Evolutionary conservation across 116 monocot genomes (phyloP), one percentile per base, ranked within the genome.

Genomic region (Zostera marina): DNA sequence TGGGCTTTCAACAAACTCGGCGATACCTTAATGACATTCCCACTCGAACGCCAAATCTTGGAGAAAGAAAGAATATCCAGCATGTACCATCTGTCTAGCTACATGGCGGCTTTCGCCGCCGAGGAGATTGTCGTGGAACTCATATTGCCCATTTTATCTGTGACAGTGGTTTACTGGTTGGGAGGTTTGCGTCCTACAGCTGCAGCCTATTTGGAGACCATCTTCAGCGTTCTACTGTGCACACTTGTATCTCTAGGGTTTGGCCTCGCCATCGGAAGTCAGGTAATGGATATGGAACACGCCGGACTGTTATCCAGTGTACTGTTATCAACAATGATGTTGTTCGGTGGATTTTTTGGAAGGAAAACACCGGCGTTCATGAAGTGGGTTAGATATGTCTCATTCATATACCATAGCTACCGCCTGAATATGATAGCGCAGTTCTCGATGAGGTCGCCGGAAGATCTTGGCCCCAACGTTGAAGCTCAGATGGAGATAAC

Each of bases 21-120:
- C 48, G 46, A 68, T 19, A 65, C 73, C 20, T 60, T 78, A 42
- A 73, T 78, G 61, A 78, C 78, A 4, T 78, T 78, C 53, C 78
- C 78, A 9, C 68, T 60, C 22, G 78, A 78, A 60, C 69, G 78
- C 5, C 17, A 41, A 52, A 69, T 78, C 57, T 46, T 78, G 3
- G 54, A 61, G 9, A 78, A 73, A 53, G 72, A 78, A 65, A 59
- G 73, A 8, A 49, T 62, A 8, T 78, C 78, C n/a, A 60, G 77
- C 25, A 78, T 73, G 77, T 78, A 78, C 65, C 53, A 66, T 10
- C 65, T 78, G 1, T 73, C 77, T 52, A 73, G 73, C 61, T 77
- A 69, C 60, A 43, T 69, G 60, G 68, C 77, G 26, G 41, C 61
- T n/a, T n/a, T n/a, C 5, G 45, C 32, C 2, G 44, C 53, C 4